Evolutionary conservation across 78 protist species (phyloP).

Genomic region (Parvularia atlantis): DNA sequence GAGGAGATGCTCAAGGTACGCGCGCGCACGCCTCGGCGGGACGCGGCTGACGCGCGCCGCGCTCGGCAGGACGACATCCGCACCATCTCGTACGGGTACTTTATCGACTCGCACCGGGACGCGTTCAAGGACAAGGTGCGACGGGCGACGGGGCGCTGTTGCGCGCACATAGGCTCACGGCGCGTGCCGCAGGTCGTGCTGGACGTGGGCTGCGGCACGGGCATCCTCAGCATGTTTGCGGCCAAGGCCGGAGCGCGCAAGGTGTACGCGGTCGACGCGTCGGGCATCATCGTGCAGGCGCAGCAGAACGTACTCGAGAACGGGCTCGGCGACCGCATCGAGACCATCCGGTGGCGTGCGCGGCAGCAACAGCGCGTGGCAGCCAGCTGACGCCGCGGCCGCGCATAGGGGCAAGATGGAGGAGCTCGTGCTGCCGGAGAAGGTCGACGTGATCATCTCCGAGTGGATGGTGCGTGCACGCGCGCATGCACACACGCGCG

Average conservation of each 20-base stretch:
- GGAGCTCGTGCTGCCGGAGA: constrained; percentile 77
- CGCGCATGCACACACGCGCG: no score
- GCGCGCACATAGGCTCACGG: no score
- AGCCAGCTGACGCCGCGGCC: constrained; percentile 48
- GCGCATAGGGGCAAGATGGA: constrained; percentile 62
- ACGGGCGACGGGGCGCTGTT: no score
- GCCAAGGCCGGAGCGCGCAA: constrained; percentile 94
- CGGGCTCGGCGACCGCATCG: constrained; percentile 39
- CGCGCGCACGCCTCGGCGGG: no score
- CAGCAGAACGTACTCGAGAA: constrained; percentile 65
- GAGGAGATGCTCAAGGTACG: no score
- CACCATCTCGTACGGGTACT: no score
- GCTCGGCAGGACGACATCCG: no score
- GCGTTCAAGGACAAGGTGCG: constrained; percentile 75
- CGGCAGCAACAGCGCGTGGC: no score
- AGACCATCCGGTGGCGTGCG: no score
- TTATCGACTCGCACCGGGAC: constrained; percentile 34
- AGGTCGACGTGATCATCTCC: constrained; percentile 73
- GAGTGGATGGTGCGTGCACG: constrained; percentile 91
- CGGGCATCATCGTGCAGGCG: constrained; percentile 62
- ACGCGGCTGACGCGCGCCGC: no score
- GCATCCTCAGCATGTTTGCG: constrained; percentile 89
- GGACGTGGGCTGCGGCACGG: constrained; percentile 96
- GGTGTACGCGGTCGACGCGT: constrained; percentile 69
- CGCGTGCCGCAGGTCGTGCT: constrained; percentile 51